Conservation (phyloP, 257 asterid species). For the Lycium barbarum region DNA sequence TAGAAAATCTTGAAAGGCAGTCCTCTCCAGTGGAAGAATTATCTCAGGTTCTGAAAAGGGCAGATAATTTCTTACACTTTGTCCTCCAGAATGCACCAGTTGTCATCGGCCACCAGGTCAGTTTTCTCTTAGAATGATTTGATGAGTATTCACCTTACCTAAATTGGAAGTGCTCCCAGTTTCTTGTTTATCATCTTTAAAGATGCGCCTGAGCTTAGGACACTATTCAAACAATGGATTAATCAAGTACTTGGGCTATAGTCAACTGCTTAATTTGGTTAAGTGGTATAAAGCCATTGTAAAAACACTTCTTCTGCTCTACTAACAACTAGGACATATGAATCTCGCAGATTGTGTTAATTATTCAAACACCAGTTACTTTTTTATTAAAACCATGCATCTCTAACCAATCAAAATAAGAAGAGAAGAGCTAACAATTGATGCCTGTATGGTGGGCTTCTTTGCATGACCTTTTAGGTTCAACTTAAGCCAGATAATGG, state of each 20-base stretch:
- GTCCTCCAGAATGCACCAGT: conserved; percentile 93
- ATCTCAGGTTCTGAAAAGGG: conserved; percentile 75
- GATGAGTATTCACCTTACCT: background rate
- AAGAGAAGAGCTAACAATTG: background rate
- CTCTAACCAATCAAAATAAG: background rate
- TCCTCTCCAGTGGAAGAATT: conserved; percentile 90
- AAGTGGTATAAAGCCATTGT: background rate
- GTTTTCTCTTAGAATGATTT: conserved; percentile 7
- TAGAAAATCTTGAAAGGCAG: conserved; percentile 79
- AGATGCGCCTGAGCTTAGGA: background rate
- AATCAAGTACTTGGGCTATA: background rate
- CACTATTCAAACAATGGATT: background rate
- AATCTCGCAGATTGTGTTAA: background rate
- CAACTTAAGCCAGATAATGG: conserved; percentile 18
- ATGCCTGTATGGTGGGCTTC: background rate
- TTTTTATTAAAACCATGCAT: background rate
- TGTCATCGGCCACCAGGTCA: conserved; percentile 93
- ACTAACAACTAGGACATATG: conserved; percentile 12
- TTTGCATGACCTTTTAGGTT: background rate
- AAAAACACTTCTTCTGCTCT: background rate
- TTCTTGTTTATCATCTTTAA: background rate
- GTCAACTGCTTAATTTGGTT: background rate
- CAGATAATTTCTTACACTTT: conserved; percentile 87
- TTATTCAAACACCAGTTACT: background rate
- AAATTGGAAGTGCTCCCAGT: background rate